Base-by-base conservation (phyloP, 2,329 filamentous ascomycete species). In the Westerdykella sp. region DNA sequence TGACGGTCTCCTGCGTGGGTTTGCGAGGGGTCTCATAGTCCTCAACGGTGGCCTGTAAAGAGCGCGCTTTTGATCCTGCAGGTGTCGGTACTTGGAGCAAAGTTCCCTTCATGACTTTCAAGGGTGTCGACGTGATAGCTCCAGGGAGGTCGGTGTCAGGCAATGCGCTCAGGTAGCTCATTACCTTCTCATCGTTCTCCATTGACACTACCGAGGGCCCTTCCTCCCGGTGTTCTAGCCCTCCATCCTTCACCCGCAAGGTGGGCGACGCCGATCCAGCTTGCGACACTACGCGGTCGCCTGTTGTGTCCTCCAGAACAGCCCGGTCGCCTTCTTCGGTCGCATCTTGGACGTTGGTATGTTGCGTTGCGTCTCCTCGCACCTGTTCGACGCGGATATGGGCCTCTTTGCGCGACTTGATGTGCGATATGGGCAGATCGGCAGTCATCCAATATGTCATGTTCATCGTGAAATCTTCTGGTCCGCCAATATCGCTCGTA, bases 401-500 rank as follows among this genome's bases (percentile, higher is more conserved):
- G 9, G 57, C 49, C 34, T 64, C 62, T 37, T 66, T 65, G 22
- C 60, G 53, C 40, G 62, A 62, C 41, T 57, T 59, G 40, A 61
- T 59, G 18, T 60, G 53, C 30, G 42, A 28, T 42, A 54, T 42
- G 31, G 59, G 56, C 30, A 66, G 50, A 40, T 63, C 58, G 21
- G 63, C 54, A 2, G 62, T 63, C 66, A 69, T 69, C 64, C 65
- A 69, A 48, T 63, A 68, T 28, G 66, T 67, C 64, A 69, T 66
- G 49, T 69, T 69, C 59, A 65, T 61, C 6, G 67, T 69, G 46
- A 69, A 69, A 49, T 69, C 67, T 39, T 65, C 65, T 2, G 67
- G 67, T 6, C 67, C 67, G 35, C 67, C 66, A 21, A 69, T 63
- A 12, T 69, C 66, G 48, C 66, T 67, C 32, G 60, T 68, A 11